phyloP scores from a whole-genome alignment of 352 stramenopile species.

The Globisporangium lucens region DNA sequence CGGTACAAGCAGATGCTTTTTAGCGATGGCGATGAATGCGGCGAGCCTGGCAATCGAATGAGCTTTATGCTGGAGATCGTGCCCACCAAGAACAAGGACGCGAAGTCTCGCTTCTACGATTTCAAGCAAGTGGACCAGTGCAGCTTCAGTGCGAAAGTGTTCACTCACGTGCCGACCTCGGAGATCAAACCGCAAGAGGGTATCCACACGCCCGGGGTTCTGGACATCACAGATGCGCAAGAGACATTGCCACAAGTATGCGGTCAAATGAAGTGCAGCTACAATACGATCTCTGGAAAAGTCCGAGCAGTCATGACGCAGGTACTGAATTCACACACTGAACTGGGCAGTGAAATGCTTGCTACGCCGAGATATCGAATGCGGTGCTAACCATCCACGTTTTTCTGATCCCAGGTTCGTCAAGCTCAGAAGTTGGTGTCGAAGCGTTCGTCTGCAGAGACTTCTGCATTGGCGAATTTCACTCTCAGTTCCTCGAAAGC shows the following conservation, averaged over 20 bases:
- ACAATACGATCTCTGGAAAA: conserved; percentile 43
- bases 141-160: conserved; percentile 47
- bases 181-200: conserved; percentile 38
- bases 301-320: conserved; percentile 51
- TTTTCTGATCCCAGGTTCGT: conserved; percentile 4
- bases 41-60: conserved; percentile 37
- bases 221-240: conserved; percentile 58
- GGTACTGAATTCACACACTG: conserved; percentile 19
- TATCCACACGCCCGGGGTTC: conserved; percentile 62
- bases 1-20: conserved; percentile 81
- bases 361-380: background rate
- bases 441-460: conserved; percentile 18
- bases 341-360: background rate
- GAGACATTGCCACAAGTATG: conserved; percentile 61
- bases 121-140: conserved; percentile 58
- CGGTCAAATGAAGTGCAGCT: conserved; percentile 70
- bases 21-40: conserved; percentile 69
- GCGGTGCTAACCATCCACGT: background rate
- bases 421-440: conserved; percentile 26
- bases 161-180: conserved; percentile 40
- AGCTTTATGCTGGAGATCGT: conserved; percentile 55
- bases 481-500: conserved; percentile 49
- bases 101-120: conserved; percentile 41
- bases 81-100: conserved; percentile 34
- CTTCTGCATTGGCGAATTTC: conserved; percentile 43